These are phyloP conservation scores for Paracamarosporium sp. DNA, from an alignment of 2,329 filamentous ascomycete genomes.

Conservation along the genomic window DNA sequence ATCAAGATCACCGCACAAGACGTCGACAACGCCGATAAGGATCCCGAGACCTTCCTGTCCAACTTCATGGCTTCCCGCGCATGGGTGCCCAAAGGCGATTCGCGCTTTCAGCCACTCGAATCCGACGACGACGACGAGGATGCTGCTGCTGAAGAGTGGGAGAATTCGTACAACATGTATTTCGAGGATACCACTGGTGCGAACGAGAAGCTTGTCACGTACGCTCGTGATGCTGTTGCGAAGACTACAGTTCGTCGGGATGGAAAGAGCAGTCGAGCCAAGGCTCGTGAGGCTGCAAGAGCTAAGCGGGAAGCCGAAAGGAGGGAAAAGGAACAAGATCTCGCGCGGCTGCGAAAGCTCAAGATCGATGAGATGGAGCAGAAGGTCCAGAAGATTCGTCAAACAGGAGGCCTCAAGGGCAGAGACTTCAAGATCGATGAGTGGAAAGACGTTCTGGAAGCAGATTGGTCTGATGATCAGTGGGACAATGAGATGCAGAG, in stretches of 20 bases:
- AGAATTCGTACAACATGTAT: slow-evolving; percentile 92
- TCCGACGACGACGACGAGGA: slow-evolving; percentile 87
- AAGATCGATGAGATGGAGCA: slow-evolving; percentile 90
- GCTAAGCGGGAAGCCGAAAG: slow-evolving; percentile 81
- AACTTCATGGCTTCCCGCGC: slow-evolving; percentile 94
- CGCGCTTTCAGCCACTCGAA: slow-evolving; percentile 81
- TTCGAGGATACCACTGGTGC: slow-evolving; percentile 91
- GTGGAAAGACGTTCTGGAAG: slow-evolving; percentile 84
- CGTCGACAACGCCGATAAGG: slow-evolving; percentile 78
- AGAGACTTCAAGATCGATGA: slow-evolving; percentile 75
- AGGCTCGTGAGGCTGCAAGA: slow-evolving; percentile 77
- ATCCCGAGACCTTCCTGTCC: slow-evolving; percentile 91
- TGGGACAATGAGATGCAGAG: slow-evolving; percentile 93
- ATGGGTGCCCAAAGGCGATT: slow-evolving; percentile 76
- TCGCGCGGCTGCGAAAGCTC: slow-evolving; percentile 81
- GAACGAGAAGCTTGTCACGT: slow-evolving; percentile 87
- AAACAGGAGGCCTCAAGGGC: slow-evolving; percentile 80
- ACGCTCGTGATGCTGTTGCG: slow-evolving; percentile 84
- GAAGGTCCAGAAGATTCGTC: slow-evolving; percentile 86
- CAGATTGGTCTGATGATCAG: slow-evolving; percentile 83
- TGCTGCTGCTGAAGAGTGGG: slow-evolving; percentile 81
- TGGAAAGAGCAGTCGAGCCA: slow-evolving; percentile 77
- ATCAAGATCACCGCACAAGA: slow-evolving; percentile 57
- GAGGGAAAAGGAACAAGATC: slow-evolving; percentile 77
- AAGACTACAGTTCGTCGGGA: slow-evolving; percentile 87